Conservation (phyloP, 306 rosid genomes). For the Cucumis melo region DNA sequence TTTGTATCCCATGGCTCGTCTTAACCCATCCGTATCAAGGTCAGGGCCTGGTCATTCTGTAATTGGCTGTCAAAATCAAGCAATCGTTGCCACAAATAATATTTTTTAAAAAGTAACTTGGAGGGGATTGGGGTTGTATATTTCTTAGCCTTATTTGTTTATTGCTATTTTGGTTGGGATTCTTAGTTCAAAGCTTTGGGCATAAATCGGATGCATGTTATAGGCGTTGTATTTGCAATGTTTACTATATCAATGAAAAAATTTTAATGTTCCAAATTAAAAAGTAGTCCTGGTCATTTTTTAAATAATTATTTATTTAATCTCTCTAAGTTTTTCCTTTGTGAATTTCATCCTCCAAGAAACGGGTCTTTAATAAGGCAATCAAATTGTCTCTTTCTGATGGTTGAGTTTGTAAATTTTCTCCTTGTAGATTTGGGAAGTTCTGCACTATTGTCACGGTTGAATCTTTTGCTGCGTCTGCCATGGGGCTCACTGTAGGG, state of each 20-base stretch:
- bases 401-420: constrained; percentile 8
- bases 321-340: neutral
- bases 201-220: neutral
- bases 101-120: too few relatives aligned
- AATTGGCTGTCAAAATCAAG: neutral
- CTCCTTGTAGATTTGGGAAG: constrained; percentile 53
- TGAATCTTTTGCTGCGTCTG: constrained; percentile 93
- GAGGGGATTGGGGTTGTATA: neutral
- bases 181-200: neutral
- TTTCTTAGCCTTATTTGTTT: neutral
- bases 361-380: neutral
- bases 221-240: neutral
- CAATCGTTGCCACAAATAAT: neutral
- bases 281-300: neutral
- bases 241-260: neutral
- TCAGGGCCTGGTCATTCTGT: constrained; percentile 3
- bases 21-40: constrained; percentile 77
- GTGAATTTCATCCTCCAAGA: neutral
- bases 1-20: constrained; percentile 93
- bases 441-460: constrained; percentile 78
- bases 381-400: neutral
- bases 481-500: constrained; percentile 95
- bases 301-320: neutral
- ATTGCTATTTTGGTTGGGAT: neutral
- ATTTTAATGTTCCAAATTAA: neutral